Evolutionary conservation across 495 filamentous ascomycete species (phyloP).

Genomic region (Viridothelium virens): DNA sequence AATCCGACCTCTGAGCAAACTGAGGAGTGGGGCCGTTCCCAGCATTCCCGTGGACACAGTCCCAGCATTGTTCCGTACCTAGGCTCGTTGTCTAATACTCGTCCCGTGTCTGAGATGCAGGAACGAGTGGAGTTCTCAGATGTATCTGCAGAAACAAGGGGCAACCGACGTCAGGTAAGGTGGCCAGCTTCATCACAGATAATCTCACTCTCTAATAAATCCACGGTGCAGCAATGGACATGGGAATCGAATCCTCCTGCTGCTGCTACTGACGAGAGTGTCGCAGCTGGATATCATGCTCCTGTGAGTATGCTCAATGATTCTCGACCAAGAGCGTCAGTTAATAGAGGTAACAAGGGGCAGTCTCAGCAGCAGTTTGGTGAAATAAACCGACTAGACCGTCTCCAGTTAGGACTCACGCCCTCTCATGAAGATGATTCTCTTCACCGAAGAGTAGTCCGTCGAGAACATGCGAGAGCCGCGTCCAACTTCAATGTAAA

Average conservation of each 20-base stretch:
- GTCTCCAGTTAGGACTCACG: background rate
- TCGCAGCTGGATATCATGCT: no score
- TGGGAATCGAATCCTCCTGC: no score
- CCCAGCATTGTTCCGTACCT: no score
- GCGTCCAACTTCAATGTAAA: background rate
- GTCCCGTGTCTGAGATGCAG: no score
- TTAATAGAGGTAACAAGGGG: background rate
- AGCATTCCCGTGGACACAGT: no score
- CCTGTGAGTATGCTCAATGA: no score
- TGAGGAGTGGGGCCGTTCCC: background rate
- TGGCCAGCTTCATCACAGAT: background rate
- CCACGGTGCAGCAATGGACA: no score
- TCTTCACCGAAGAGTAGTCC: background rate
- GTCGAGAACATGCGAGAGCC: background rate
- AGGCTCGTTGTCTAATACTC: no score
- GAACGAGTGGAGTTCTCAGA: no score
- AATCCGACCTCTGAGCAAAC: background rate
- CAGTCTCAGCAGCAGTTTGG: background rate
- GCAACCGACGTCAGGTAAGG: background rate
- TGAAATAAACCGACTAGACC: background rate
- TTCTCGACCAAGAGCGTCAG: no score
- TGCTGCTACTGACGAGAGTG: no score
- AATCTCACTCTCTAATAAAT: background rate
- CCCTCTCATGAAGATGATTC: background rate
- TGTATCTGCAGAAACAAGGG: background rate